Evolutionary conservation across 2,329 filamentous ascomycete genomes (phyloP).

Genomic region (Neopestalotiopsis sp.): DNA sequence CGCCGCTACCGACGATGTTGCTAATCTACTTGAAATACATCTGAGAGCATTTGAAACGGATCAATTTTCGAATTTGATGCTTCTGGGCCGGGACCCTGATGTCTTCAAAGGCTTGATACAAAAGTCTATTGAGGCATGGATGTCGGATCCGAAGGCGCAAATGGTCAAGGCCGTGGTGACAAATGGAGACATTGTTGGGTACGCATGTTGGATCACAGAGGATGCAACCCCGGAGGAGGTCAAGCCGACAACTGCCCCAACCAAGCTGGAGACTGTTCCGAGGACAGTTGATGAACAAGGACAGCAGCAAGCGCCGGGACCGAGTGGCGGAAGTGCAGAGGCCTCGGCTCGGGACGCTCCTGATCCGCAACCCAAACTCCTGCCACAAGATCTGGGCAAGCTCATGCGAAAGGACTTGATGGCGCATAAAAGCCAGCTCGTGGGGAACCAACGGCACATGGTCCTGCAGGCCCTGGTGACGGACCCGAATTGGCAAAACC

Average conservation of each 20-base stretch:
- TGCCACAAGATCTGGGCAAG: not conserved
- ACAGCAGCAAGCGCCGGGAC: not conserved
- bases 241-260: not conserved
- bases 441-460: conserved; percentile 12
- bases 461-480: conserved; percentile 16
- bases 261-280: not conserved
- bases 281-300: not conserved
- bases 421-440: not conserved
- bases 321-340: not conserved
- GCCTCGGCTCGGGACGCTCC: not conserved
- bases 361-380: not conserved
- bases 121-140: conserved; percentile 14
- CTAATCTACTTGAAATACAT: conserved; percentile 5
- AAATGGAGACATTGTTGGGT: conserved; percentile 1
- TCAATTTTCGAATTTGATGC: conserved; percentile 17
- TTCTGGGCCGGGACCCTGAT: conserved; percentile 5
- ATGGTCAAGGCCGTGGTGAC: conserved; percentile 9
- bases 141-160: conserved; percentile 7
- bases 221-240: not conserved
- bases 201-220: conserved; percentile 13
- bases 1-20: not conserved
- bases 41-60: conserved; percentile 14
- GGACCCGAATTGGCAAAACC: not conserved
- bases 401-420: conserved; percentile 12
- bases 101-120: not conserved